Conservation (phyloP, 2,329 filamentous ascomycete species). For the Talaromyces atroroseus region DNA sequence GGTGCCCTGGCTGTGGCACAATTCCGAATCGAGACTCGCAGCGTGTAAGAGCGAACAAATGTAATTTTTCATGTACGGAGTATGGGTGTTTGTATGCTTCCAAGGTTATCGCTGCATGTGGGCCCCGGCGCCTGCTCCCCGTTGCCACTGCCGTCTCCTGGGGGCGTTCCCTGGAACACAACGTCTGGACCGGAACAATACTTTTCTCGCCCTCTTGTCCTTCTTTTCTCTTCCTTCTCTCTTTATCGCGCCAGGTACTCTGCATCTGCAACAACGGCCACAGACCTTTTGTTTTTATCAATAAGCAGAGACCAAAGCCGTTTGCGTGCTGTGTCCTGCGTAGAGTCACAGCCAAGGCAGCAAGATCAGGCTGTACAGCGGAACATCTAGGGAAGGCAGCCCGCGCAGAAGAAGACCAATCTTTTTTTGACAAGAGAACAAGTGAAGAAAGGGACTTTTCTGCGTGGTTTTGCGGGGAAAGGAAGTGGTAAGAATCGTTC, state of each 20-base stretch:
- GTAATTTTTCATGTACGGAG: neutral
- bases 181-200: neutral
- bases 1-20: no score
- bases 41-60: neutral
- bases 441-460: neutral
- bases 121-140: neutral
- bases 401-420: constrained; percentile 8
- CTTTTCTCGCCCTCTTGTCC: neutral
- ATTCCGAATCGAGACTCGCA: neutral
- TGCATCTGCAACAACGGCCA: neutral
- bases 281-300: neutral
- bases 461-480: constrained; percentile 13
- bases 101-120: neutral
- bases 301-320: neutral
- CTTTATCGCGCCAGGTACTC: neutral
- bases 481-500: constrained; percentile 49
- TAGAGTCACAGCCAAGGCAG: neutral
- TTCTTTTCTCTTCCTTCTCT: neutral
- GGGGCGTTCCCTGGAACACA: neutral
- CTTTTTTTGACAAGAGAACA: neutral
- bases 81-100: neutral
- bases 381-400: constrained; percentile 9
- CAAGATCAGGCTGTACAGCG: neutral
- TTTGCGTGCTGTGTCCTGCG: neutral
- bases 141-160: neutral